Evolutionary conservation across 345 rosid genomes (phyloP).

Genomic region (Luvunga scandens): DNA sequence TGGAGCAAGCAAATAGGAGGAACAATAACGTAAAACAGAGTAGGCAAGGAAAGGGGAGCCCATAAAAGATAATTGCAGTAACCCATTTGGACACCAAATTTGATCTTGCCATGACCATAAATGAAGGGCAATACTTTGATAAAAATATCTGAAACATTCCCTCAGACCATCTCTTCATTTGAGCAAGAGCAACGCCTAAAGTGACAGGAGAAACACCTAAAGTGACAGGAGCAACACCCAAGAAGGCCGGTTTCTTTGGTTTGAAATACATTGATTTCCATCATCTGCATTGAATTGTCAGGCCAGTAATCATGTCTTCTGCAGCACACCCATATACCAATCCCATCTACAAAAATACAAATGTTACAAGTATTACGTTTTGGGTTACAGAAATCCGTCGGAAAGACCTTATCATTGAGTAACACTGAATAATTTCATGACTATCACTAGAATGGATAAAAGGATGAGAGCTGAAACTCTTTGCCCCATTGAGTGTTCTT

Average conservation of each 20-base stretch:
- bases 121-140: slow-evolving; percentile 35
- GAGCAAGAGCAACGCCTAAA: slow-evolving; percentile 26
- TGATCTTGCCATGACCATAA: slow-evolving; percentile 30
- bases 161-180: slow-evolving; percentile 40
- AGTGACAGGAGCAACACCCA: slow-evolving; percentile 37
- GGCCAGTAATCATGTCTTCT: no score
- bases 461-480: no score
- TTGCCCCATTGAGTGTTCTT: no score
- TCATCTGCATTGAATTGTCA: no score
- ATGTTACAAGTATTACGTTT: no score
- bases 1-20: slow-evolving; percentile 31
- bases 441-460: no score
- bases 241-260: slow-evolving; percentile 28
- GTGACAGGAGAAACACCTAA: slow-evolving; percentile 38
- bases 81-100: slow-evolving; percentile 32
- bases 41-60: slow-evolving; percentile 37
- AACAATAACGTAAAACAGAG: slow-evolving; percentile 24
- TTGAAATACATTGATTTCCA: slow-evolving; percentile 21
- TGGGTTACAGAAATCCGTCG: no score
- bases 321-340: no score
- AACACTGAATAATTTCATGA: no score
- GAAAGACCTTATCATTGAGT: no score
- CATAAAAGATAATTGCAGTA: slow-evolving; percentile 30
- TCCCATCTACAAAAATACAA: no score
- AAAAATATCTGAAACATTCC: slow-evolving; percentile 43